phyloP scores from a whole-genome alignment of 2,329 filamentous ascomycete genomes.

The Cladobotryum protrusum region DNA sequence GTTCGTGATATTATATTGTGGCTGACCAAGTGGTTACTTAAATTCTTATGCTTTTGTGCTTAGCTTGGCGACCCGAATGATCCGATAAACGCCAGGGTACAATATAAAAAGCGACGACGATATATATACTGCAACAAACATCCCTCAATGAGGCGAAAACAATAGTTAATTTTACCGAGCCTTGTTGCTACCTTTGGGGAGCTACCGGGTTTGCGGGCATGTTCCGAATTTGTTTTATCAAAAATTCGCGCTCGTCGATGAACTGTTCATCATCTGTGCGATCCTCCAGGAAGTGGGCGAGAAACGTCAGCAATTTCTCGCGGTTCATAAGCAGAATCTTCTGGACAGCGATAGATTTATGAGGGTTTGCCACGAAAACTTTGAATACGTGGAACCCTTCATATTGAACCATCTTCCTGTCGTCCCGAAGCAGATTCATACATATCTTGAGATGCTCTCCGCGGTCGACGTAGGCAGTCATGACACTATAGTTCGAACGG shows the following conservation, averaged over 20 bases:
- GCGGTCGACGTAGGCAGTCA: conserved; percentile 94
- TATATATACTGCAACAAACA: background rate
- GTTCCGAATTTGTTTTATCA: conserved; percentile 86
- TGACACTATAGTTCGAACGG: conserved; percentile 93
- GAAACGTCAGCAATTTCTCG: conserved; percentile 80
- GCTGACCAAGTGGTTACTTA: background rate
- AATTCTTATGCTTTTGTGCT: background rate
- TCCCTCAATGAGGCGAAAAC: background rate
- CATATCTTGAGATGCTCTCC: conserved; percentile 96
- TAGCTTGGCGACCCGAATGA: background rate
- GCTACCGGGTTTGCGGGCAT: conserved; percentile 55
- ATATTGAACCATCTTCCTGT: conserved; percentile 98
- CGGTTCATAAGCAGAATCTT: conserved; percentile 95
- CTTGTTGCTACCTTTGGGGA: conserved; percentile 35
- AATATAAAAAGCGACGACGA: background rate
- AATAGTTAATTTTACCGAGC: background rate
- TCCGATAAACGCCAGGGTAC: background rate
- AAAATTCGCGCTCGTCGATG: conserved; percentile 92
- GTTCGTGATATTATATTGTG: background rate
- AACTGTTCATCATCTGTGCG: conserved; percentile 97
- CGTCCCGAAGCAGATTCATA: conserved; percentile 94
- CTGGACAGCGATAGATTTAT: conserved; percentile 94
- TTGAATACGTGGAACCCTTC: conserved; percentile 99
- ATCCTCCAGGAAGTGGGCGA: conserved; percentile 89
- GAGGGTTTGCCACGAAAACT: conserved; percentile 96